phyloP scores from a whole-genome alignment of 2,329 filamentous ascomycete species.

The Atkinsonella texensis region DNA sequence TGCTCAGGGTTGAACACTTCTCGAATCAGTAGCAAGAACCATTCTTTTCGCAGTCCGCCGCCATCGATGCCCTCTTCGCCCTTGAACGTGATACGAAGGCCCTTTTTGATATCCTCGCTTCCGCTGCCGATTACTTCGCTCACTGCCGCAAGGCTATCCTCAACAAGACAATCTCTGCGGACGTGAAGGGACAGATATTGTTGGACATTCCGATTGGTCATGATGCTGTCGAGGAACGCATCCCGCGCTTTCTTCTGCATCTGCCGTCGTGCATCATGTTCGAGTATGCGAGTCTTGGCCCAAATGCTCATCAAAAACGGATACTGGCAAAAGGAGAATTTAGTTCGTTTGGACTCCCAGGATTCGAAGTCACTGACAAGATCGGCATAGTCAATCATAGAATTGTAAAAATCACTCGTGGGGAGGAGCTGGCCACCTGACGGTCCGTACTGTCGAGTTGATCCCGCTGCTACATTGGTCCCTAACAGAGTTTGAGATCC shows the following conservation, averaged over 20 bases:
- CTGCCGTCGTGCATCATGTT: conserved; percentile 76
- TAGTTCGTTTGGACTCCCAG: conserved; percentile 65
- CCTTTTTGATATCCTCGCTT: conserved; percentile 82
- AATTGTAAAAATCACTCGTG: conserved; percentile 79
- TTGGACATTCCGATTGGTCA: conserved; percentile 60
- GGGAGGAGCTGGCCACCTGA: conserved; percentile 55
- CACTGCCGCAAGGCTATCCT: conserved; percentile 75
- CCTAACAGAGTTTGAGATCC: conserved; percentile 12
- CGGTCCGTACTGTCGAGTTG: conserved; percentile 16
- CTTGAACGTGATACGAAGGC: conserved; percentile 69
- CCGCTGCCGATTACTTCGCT: conserved; percentile 74
- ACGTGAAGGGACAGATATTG: conserved; percentile 70
- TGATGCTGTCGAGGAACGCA: conserved; percentile 82
- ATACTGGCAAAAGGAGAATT: conserved; percentile 85
- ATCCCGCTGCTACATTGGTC: conserved; percentile 10
- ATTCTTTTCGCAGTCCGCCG: conserved; percentile 83
- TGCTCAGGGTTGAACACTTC: conserved; percentile 88
- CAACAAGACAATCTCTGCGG: conserved; percentile 73
- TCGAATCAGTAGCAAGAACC: conserved; percentile 78
- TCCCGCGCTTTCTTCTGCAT: conserved; percentile 84
- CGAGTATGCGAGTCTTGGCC: conserved; percentile 82
- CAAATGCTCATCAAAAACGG: conserved; percentile 86
- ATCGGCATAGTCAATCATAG: conserved; percentile 75
- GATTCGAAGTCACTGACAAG: conserved; percentile 75
- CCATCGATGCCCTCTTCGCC: conserved; percentile 89